phyloP scores from a whole-genome alignment of 2,329 filamentous ascomycete genomes.

The Verticillium tricorpus region DNA sequence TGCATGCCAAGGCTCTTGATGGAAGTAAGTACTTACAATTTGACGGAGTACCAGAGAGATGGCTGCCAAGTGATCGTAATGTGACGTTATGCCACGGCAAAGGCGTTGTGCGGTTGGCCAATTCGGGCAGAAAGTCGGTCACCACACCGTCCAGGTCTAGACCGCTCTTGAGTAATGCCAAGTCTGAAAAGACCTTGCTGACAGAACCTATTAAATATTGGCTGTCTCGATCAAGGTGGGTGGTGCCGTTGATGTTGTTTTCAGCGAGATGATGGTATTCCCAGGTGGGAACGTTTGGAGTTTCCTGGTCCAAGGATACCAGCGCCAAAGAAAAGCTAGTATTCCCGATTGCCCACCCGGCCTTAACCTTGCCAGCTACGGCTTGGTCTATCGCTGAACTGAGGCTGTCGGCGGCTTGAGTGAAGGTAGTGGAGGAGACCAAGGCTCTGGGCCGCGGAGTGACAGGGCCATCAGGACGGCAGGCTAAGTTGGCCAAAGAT shows the following conservation, averaged over 20 bases:
- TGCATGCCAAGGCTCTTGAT: not conserved
- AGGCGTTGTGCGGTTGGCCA: conserved; percentile 17
- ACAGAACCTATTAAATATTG: conserved; percentile 38
- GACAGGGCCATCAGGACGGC: conserved; percentile 22
- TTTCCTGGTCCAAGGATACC: conserved; percentile 23
- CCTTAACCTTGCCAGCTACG: conserved; percentile 22
- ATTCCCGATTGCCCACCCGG: conserved; percentile 29
- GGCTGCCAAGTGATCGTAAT: conserved; percentile 29
- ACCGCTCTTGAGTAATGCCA: conserved; percentile 29
- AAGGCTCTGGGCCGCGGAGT: conserved; percentile 26
- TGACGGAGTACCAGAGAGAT: conserved; percentile 28
- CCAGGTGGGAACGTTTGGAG: conserved; percentile 27
- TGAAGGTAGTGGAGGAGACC: conserved; percentile 19
- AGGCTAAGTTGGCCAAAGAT: conserved; percentile 14
- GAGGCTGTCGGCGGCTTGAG: conserved; percentile 22
- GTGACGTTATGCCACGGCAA: conserved; percentile 33
- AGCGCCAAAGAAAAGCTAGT: conserved; percentile 33
- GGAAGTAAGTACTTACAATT: conserved; percentile 23
- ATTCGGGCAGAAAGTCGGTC: conserved; percentile 27
- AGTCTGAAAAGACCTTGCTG: conserved; percentile 32
- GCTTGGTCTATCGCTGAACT: conserved; percentile 22
- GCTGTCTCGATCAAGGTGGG: conserved; percentile 24
- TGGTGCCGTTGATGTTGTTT: conserved; percentile 28
- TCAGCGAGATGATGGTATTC: conserved; percentile 34
- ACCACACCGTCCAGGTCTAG: conserved; percentile 26